Evolutionary conservation across 2,329 filamentous ascomycete species (phyloP).

Genomic region (Aureobasidium sp.): DNA sequence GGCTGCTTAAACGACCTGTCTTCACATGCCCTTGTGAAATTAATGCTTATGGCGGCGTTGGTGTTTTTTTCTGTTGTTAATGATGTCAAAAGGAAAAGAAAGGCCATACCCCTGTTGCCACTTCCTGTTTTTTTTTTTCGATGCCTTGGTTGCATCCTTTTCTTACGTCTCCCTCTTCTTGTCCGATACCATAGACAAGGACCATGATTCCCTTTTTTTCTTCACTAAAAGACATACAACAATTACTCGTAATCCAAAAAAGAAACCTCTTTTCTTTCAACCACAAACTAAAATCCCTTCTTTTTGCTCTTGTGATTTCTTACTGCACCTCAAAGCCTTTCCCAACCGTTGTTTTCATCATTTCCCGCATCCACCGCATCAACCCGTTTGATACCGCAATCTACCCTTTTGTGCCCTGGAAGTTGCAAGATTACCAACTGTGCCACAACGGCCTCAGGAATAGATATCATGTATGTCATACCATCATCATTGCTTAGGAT

Average conservation of each 20-base stretch:
- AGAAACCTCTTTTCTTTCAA: not conserved
- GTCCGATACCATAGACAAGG: not conserved
- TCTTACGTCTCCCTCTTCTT: not conserved
- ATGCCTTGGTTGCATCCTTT: not conserved
- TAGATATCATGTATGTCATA: too few relatives aligned
- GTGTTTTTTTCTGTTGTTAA: not conserved
- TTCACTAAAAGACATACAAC: not conserved
- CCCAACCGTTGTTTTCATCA: not conserved
- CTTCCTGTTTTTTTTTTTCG: conserved; percentile 1
- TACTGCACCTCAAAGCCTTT: too few relatives aligned
- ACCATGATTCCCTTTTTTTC: not conserved
- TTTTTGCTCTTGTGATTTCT: not conserved
- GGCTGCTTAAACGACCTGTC: not conserved
- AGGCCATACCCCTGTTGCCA: conserved; percentile 11
- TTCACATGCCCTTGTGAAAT: not conserved
- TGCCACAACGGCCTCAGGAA: not conserved
- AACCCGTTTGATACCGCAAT: not conserved
- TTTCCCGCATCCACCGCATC: not conserved
- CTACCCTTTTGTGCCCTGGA: not conserved
- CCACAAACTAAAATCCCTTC: too few relatives aligned
- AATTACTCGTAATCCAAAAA: not conserved
- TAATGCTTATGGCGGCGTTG: conserved; percentile 14
- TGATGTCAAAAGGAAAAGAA: not conserved
- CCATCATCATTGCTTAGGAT: too few relatives aligned
- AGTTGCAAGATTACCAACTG: not conserved